A percentile compares a stretch with the other conserved stretches of the same genome.
phyloP scores from a whole-genome alignment of 2,329 filamentous ascomycete species.

The Hypomyces rosellus region DNA sequence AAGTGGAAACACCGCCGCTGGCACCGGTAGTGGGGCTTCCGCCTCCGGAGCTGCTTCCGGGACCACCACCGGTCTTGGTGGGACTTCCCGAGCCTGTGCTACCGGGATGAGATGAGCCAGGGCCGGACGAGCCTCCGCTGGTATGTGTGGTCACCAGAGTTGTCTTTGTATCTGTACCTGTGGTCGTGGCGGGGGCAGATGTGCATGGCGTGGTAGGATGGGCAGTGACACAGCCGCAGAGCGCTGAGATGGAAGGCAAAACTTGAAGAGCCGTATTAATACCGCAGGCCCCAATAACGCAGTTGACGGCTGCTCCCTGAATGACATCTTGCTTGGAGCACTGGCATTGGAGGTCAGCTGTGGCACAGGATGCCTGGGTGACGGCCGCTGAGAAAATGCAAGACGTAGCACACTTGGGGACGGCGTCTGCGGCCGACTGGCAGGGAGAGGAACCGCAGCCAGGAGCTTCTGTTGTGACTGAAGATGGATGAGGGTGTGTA shows the following conservation, averaged over 20 bases:
- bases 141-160: neutral
- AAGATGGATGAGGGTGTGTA: neutral
- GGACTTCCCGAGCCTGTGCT: neutral
- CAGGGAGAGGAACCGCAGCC: constrained; percentile 7
- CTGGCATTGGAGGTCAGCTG: constrained; percentile 14
- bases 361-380: constrained; percentile 7
- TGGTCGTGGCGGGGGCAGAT: constrained; percentile 1
- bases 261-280: constrained; percentile 14
- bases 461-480: neutral
- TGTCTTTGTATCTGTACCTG: neutral
- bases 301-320: constrained; percentile 13
- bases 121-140: neutral
- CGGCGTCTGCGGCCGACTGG: constrained; percentile 11
- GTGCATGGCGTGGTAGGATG: constrained; percentile 12
- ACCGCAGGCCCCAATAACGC: constrained; percentile 20
- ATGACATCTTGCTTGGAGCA: constrained; percentile 14
- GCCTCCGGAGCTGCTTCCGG: neutral
- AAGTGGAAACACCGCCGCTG: neutral
- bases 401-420: constrained; percentile 12
- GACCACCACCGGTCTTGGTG: neutral
- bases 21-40: neutral
- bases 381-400: constrained; percentile 15
- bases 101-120: neutral
- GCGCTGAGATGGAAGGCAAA: constrained; percentile 15
- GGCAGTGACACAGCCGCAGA: constrained; percentile 20